Evolutionary conservation across 1,284 basidiomycete genomes (phyloP), one percentile per base, ranked within the genome.

Genomic region (Trametes polyzona): DNA sequence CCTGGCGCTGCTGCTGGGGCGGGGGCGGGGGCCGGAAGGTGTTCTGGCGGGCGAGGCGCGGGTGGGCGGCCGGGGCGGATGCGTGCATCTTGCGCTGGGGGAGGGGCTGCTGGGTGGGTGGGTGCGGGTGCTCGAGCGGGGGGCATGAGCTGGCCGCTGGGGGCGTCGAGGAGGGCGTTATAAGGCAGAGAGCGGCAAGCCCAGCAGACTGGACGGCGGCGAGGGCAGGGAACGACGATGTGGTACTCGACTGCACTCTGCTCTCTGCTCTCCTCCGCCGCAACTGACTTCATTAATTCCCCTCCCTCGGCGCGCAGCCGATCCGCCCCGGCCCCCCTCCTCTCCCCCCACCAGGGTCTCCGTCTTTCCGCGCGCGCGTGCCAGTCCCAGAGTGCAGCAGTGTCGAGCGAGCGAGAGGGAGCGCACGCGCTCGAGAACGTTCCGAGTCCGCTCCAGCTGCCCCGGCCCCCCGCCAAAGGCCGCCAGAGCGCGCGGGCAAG

Each of bases 121-220:
- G 46, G 33, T 26, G 52, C 26, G 24, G 54, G 47, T 46, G 55
- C 50, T 26, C 32, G 53, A 41, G 39, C 52, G 49, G 48, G 39
- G 55, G 44, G 36, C 59, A 57, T 59, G 55, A 39, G 50, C 42
- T 52, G 54, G 51, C 29, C 42, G 30, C 6, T 4, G 14, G 26
- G 30, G 52, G 46, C 36, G 37, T 36, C 26, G 52, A 23, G 39
- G 37, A 44, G 47, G 33, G 32, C 47, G 56, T 43, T 51, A 32
- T 23, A 24, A 26, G 52, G 37, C 39, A 33, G 39, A 36, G 39
- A 46, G 44, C 11, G 26, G 24, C 48, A 33, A 62, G 61, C 63
- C 65, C 65, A 63, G 39, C 37, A 48, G 53, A 65, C 53, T 47
- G 65, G 65, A 54, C 40, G 47, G 54, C 44, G 49, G 33, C 23